Percentiles rank a stretch among this genome's conserved stretches.
These are phyloP conservation scores for Paecilomyces dactylethromorphus DNA, from an alignment of 2,329 filamentous ascomycete genomes.

Conservation along the genomic window DNA sequence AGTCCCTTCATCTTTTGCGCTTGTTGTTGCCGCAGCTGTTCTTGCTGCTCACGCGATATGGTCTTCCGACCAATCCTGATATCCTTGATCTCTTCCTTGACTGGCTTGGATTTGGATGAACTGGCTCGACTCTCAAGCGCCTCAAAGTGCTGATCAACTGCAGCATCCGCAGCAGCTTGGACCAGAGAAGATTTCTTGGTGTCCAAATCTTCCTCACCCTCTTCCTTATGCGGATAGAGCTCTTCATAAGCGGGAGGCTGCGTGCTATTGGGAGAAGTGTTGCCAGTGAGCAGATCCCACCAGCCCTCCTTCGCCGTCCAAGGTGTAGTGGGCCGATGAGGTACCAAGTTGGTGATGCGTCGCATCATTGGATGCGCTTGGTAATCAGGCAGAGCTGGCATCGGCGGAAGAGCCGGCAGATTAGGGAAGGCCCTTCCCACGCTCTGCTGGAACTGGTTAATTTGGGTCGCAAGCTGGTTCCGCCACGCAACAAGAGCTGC, in stretches of 20 bases:
- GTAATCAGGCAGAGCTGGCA: slow-evolving; percentile 63
- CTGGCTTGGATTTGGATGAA: slow-evolving; percentile 11
- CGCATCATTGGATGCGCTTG: slow-evolving; percentile 67
- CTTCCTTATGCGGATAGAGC: slow-evolving; percentile 54
- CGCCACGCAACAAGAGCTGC: slow-evolving; percentile 63
- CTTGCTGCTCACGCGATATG: slow-evolving; percentile 40
- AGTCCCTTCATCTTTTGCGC: slow-evolving; percentile 43
- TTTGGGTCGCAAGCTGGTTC: slow-evolving; percentile 65
- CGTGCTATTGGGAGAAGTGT: slow-evolving; percentile 39
- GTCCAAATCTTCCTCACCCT: slow-evolving; percentile 29
- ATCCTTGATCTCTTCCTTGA: slow-evolving; percentile 27
- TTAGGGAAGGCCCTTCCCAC: slow-evolving; percentile 62
- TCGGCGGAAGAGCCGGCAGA: slow-evolving; percentile 51
- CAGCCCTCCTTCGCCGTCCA: slow-evolving; percentile 44
- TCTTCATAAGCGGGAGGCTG: slow-evolving; percentile 73
- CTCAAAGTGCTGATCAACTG: slow-evolving; percentile 40
- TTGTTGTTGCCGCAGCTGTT: slow-evolving; percentile 41
- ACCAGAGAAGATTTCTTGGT: slow-evolving; percentile 38
- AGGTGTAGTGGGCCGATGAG: slow-evolving; percentile 54
- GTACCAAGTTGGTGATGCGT: slow-evolving; percentile 65
- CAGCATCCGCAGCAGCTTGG: slow-evolving; percentile 38
- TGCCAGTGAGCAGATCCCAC: slow-evolving; percentile 60
- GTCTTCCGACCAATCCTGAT: slow-evolving; percentile 37
- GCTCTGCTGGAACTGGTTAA: slow-evolving; percentile 70
- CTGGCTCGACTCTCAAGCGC: slow-evolving; percentile 24